Percentiles rank a stretch among this genome's conserved stretches.
These are phyloP conservation scores for Penicillium chermesinum DNA, from an alignment of 495 filamentous ascomycete genomes.

Conservation along the genomic window DNA sequence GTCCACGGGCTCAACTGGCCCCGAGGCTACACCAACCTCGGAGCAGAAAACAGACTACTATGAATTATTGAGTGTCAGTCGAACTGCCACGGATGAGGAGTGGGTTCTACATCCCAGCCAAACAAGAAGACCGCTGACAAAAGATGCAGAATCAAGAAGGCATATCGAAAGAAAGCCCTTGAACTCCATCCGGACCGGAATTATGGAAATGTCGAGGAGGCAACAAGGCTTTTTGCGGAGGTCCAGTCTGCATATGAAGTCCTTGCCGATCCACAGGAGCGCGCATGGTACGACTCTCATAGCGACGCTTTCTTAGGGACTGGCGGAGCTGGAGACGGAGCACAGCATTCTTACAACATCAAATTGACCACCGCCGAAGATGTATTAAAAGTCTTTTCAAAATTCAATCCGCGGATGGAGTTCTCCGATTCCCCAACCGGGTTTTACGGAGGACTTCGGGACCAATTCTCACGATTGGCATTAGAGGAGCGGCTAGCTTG, in stretches of 20 bases:
- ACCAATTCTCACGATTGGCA: conserved; percentile 75
- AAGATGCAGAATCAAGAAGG: conserved; percentile 74
- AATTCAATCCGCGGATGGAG: conserved; percentile 69
- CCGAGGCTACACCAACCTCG: conserved; percentile 16
- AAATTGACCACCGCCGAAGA: conserved; percentile 73
- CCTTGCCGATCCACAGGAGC: conserved; percentile 89
- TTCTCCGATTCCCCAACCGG: conserved; percentile 69
- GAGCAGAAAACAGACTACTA: conserved; percentile 79
- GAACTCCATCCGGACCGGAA: conserved; percentile 96
- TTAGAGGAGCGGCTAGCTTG: conserved; percentile 71
- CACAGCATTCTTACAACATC: conserved; percentile 56
- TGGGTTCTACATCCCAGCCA: conserved; percentile 38
- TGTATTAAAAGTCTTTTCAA: conserved; percentile 65
- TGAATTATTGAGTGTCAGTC: conserved; percentile 71
- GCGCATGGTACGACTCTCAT: conserved; percentile 97
- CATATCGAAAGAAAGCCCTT: conserved; percentile 84
- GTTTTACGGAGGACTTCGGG: conserved; percentile 75
- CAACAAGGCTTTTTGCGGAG: conserved; percentile 82
- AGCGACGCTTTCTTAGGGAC: conserved; percentile 74
- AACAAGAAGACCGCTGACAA: not conserved
- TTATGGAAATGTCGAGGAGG: conserved; percentile 73
- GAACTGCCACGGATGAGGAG: conserved; percentile 76
- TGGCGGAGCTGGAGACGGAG: conserved; percentile 34
- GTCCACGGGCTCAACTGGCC: conserved; percentile 48
- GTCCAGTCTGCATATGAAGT: conserved; percentile 92